Evolutionary conservation across 768 basidiomycete species (phyloP).

Genomic region (Boletus edulis): DNA sequence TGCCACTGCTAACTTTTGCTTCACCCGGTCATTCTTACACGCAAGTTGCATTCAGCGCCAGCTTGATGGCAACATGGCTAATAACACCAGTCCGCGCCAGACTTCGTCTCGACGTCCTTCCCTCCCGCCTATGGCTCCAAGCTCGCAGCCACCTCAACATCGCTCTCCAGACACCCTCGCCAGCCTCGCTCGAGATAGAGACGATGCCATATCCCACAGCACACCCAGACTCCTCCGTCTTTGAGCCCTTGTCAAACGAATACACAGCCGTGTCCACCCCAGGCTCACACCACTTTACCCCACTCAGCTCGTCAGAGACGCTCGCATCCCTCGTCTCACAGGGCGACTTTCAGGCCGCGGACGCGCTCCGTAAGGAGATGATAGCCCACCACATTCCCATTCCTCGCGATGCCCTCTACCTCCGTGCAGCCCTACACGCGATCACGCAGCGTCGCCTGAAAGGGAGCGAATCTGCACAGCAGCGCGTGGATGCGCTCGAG

Average conservation of each 20-base stretch:
- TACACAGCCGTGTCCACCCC: conserved; percentile 23
- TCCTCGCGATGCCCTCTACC: conserved; percentile 35
- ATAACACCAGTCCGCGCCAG: conserved; percentile 14
- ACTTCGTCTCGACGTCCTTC: conserved; percentile 11
- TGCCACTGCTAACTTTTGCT: no score
- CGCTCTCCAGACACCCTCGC: conserved; percentile 31
- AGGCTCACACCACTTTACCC: conserved; percentile 10
- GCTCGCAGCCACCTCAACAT: conserved; percentile 22
- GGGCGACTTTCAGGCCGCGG: conserved; percentile 28
- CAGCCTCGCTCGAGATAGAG: conserved; percentile 35
- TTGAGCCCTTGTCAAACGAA: conserved; percentile 36
- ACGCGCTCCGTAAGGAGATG: conserved; percentile 40
- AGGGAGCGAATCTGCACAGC: conserved; percentile 10
- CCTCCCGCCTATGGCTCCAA: conserved; percentile 14
- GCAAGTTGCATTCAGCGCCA: no score
- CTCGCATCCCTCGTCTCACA: conserved; percentile 22
- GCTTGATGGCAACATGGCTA: conserved; percentile 27
- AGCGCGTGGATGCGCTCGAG: conserved; percentile 27
- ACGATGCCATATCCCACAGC: conserved; percentile 34
- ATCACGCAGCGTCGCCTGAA: conserved; percentile 22
- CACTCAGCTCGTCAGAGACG: conserved; percentile 24
- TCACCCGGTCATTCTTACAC: no score
- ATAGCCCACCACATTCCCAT: conserved; percentile 37
- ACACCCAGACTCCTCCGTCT: conserved; percentile 33
- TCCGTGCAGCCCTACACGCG: conserved; percentile 34